Base-by-base conservation (phyloP, 2,329 filamentous ascomycete genomes). In the Aspergillus piperis region DNA sequence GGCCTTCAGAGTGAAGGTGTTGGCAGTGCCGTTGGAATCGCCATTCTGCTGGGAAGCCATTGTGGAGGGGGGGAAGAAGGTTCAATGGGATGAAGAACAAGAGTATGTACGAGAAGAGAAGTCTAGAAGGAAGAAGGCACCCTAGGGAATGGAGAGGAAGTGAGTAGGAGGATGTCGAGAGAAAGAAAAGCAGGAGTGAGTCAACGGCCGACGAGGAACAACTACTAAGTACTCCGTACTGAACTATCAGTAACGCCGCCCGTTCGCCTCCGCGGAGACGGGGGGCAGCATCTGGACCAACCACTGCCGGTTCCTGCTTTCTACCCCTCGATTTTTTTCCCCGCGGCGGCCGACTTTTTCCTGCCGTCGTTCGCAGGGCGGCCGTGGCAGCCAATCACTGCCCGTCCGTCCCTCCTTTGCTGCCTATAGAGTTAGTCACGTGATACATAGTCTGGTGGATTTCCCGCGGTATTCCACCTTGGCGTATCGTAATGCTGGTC, bases 1-100 rank as follows among this genome's bases (percentile, higher is more conserved):
- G 57, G 92, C 90, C 86, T 99, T 99, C 84, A 97, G 89, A 68
- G 88, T 88, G 79, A 97, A 96, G 78, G 86, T 83, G 66, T 82
- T 81, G 66, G 78, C 68, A 66, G 71, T 62, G 63, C 67, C 64
- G 62, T 71, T 73, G 60, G 73, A 72, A 38, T 55, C 52, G 32
- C 64, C 69, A 60, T 67, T 70, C 61, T 58, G 61, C 60, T 65
- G 64, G 60, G 74, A 66, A 61, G 75, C 71, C 76, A 78, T 78
- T 73, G 65, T 71, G 64, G 39, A 41, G 54, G 39, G 36, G 54
- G 10, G 36, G 30, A 17, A 15, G 38, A 19, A 38, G 11, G 42
- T 27, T 32, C 48, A 15, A 36, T 13, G 38, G 10, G 2, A 23
- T 44, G 19, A 23, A 6, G n/a, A 25, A 2, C 21, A 49, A n/a